Evolutionary conservation across 352 stramenopile genomes (phyloP).

Genomic region (Aphanomyces euteiches): DNA sequence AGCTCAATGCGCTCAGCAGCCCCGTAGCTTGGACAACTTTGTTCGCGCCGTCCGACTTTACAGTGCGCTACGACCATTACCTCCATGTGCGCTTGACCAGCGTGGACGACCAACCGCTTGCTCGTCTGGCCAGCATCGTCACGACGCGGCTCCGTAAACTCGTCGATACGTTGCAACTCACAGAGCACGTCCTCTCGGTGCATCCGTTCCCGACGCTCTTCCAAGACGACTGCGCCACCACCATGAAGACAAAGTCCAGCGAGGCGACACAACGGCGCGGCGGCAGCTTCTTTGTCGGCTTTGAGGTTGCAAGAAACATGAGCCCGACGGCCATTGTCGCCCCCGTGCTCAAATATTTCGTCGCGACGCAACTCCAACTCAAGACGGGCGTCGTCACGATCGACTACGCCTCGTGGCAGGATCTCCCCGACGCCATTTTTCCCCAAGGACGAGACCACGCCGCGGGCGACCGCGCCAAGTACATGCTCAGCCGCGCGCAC

Average conservation of each 20-base stretch:
- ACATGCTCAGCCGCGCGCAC: conserved; percentile 74
- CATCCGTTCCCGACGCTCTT: conserved; percentile 70
- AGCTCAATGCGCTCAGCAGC: conserved; percentile 53
- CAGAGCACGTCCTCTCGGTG: conserved; percentile 50
- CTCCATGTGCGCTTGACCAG: conserved; percentile 54
- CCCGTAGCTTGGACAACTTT: conserved; percentile 73
- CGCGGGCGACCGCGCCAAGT: conserved; percentile 67
- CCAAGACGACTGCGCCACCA: conserved; percentile 40
- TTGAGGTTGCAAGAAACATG: conserved; percentile 39
- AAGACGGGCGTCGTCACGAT: conserved; percentile 43
- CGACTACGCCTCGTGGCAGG: conserved; percentile 59
- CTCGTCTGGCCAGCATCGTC: conserved; percentile 65
- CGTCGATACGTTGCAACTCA: conserved; percentile 76
- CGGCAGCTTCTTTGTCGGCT: conserved; percentile 58
- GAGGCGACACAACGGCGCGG: too few species aligned
- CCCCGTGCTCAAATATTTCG: conserved; percentile 70
- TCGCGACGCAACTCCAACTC: conserved; percentile 58
- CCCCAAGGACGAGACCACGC: conserved; percentile 51
- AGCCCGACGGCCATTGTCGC: conserved; percentile 42
- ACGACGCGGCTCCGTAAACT: conserved; percentile 78
- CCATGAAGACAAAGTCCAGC: too few species aligned
- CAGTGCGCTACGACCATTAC: conserved; percentile 83
- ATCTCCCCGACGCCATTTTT: conserved; percentile 63
- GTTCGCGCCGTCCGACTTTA: conserved; percentile 67
- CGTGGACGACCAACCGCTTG: conserved; percentile 48